Conservation (phyloP, 176 grass and related monocot species). For the Paspalum vaginatum region DNA sequence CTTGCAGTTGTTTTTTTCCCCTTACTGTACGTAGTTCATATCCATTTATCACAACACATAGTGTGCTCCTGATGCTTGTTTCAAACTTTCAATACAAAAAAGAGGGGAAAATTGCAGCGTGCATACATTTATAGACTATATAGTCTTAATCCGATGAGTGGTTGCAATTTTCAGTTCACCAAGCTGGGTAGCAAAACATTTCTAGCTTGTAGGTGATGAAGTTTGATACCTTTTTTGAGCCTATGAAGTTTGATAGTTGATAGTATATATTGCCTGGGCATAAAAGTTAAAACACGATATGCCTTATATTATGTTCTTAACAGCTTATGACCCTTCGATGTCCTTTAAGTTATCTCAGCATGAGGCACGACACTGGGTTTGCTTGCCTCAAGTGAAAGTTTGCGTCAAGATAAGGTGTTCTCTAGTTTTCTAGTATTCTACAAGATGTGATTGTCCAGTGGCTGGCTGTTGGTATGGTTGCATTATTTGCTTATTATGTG, state of each 20-base stretch:
- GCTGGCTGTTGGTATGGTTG: slow-evolving; percentile 5
- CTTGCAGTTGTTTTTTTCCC: background rate
- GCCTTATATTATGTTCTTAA: background rate
- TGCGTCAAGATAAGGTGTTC: background rate
- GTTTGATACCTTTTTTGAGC: no score
- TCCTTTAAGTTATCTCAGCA: background rate
- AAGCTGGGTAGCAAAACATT: background rate
- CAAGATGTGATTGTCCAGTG: background rate
- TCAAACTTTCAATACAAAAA: background rate
- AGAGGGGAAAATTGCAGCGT: background rate
- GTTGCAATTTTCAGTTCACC: background rate
- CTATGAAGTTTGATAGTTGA: slow-evolving; percentile 15
- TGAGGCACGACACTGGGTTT: background rate
- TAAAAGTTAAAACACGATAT: background rate
- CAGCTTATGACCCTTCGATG: background rate
- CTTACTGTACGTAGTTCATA: background rate
- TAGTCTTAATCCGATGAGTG: no score
- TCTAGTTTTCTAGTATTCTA: background rate
- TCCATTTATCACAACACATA: background rate
- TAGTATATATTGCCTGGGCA: background rate
- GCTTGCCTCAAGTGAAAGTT: background rate
- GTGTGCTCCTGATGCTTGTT: background rate
- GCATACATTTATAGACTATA: background rate
- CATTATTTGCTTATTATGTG: background rate
- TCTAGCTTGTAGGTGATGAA: background rate